phyloP scores from a whole-genome alignment of 139 green algal species.

The Parachlorella kessleri region DNA sequence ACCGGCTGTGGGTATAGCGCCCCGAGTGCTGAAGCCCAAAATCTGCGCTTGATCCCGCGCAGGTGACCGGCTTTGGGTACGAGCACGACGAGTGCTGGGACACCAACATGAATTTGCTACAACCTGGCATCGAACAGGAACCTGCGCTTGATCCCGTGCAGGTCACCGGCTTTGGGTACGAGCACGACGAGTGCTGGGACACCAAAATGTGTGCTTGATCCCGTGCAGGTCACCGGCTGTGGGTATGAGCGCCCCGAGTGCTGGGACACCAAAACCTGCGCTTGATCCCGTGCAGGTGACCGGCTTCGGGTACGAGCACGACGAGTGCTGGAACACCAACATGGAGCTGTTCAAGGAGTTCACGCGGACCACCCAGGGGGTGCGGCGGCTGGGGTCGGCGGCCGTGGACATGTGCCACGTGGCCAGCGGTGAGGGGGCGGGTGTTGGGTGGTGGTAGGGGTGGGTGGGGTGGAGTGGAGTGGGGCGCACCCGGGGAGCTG shows the following conservation, averaged over 20 bases:
- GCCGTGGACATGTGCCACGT: slow-evolving; percentile 93
- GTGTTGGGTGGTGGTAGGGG: no score
- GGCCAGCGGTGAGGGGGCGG: slow-evolving; percentile 66
- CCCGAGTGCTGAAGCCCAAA: slow-evolving; percentile 81
- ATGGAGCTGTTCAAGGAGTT: slow-evolving; percentile 91
- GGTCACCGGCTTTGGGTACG: slow-evolving; percentile 89
- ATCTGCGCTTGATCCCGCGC: no score
- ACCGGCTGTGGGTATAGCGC: slow-evolving; percentile 87
- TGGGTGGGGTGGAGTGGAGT: no score
- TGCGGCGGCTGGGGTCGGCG: slow-evolving; percentile 86
- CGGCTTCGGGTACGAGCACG: slow-evolving; percentile 89
- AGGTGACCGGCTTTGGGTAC: slow-evolving; percentile 90
- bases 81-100: slow-evolving; percentile 84
- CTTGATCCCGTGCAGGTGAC: slow-evolving; percentile 75
- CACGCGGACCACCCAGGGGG: slow-evolving; percentile 80
- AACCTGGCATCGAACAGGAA: no score
- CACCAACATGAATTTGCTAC: slow-evolving; percentile 86
- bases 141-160: no score
- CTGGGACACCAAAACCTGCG: slow-evolving; percentile 83
- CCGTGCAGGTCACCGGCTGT: slow-evolving; percentile 84
- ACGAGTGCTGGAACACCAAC: slow-evolving; percentile 82
- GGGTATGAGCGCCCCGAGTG: slow-evolving; percentile 77
- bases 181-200: slow-evolving; percentile 82
- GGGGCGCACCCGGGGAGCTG: no score
- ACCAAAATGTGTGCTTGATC: no score